Base-by-base conservation (phyloP, 495 filamentous ascomycete genomes). In the Aspergillus funiculosus region DNA sequence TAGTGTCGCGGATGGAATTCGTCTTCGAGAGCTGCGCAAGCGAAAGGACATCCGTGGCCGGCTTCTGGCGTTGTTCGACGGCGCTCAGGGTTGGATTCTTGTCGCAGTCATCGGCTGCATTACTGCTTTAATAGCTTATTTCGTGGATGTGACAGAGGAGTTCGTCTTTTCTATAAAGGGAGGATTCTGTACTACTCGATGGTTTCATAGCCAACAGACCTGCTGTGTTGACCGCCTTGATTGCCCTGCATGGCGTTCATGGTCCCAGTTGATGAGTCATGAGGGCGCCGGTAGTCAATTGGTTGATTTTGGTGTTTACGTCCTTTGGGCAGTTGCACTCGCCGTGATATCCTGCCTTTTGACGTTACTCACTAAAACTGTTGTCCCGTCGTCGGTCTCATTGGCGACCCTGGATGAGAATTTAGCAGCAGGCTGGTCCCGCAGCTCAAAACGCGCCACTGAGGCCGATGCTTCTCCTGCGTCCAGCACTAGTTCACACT, bases 21-120 rank as follows among this genome's bases (percentile, higher is more conserved):
- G 92, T 32, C 79, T 94, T 27, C 94, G 90, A 53, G 81, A 81
- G 36, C 74, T 97, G 20, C 78, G 88, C 32, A 80, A 74, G 50
- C 75, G 90, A 5, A 94, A 86, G 64, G 92, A 91, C 61, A 72
- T 94, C 35, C 82, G 86, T 46, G 92, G 90, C 5, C 81, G 87
- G 29, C 53, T 94, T 17, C 64, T 79, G 27, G 78, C 85, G 2
- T 76, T 82, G 67, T 85, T 94, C 42, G 92, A 98, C 60, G 83
- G 89, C 29, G 80, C 85, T 19, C 90, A 98, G 68, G 92, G 92
- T 14, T 98, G 92, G 92, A 78, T 98, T 17, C 69, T 98, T 40
- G 89, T 91, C 39, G 92, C 88, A 5, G 69, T 97, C 29, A 94
- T 94, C 48, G 92, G 92, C 15, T 86, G 86, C 59, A 71, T 95